These are phyloP conservation scores for Thinopyrum elongatum DNA, from an alignment of 176 grass and related monocot species.

Conservation along the genomic window DNA sequence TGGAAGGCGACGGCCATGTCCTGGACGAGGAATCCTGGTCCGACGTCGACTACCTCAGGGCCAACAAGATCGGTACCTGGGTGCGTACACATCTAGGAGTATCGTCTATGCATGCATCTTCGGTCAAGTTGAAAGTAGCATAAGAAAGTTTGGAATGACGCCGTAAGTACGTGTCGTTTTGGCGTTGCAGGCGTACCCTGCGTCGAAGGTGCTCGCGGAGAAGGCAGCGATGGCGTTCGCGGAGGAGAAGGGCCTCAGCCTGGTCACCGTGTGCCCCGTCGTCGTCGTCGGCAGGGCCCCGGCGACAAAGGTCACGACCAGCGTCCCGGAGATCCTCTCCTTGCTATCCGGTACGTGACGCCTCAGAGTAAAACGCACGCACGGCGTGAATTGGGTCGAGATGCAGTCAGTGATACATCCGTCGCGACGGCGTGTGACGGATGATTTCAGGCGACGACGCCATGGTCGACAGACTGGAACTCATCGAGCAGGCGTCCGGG, in stretches of 20 bases:
- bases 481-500: conserved; percentile 1
- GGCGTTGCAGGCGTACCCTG: conserved; percentile 52
- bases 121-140: too few species aligned
- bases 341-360: background rate
- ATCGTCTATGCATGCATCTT: too few species aligned
- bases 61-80: conserved; percentile 34
- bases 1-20: too few species aligned
- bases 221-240: conserved; percentile 53
- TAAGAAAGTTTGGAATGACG: too few species aligned
- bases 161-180: too few species aligned
- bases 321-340: conserved; percentile 12
- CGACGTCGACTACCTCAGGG: background rate
- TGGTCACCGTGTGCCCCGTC: conserved; percentile 48
- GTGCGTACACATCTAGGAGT: conserved; percentile 24
- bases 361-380: too few species aligned
- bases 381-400: too few species aligned
- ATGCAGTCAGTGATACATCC: too few species aligned
- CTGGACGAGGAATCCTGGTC: too few species aligned
- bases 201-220: conserved; percentile 55
- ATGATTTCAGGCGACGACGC: too few species aligned
- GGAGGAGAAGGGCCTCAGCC: conserved; percentile 45
- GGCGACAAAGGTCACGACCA: background rate
- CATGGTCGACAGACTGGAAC: background rate
- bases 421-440: too few species aligned
- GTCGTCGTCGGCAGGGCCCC: conserved; percentile 38